phyloP scores from a whole-genome alignment of 2,329 filamentous ascomycete species.

The Ascochyta lentis region DNA sequence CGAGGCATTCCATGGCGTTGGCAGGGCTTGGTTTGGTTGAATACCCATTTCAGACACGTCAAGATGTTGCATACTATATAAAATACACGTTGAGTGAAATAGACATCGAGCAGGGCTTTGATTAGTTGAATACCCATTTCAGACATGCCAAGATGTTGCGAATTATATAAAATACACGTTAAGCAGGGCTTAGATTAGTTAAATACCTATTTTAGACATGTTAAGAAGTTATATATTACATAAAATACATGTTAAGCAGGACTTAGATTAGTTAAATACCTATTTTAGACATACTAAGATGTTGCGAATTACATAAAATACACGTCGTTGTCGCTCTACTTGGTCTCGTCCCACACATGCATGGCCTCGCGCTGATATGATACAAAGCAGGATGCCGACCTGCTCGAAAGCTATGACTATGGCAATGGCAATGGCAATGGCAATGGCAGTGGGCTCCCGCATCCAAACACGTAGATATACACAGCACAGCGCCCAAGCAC shows the following conservation, averaged over 20 bases:
- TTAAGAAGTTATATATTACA: not conserved
- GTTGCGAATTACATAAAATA: conserved; percentile 4
- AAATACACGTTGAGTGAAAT: no score
- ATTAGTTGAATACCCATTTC: no score
- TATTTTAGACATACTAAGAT: not conserved
- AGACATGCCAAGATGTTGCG: not conserved
- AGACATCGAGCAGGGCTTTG: no score
- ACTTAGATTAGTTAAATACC: no score
- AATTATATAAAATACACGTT: not conserved
- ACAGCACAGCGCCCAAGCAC: not conserved
- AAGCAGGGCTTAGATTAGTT: not conserved
- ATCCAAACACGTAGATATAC: conserved; percentile 28
- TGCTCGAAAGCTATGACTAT: conserved; percentile 16
- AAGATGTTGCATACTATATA: conserved; percentile 1
- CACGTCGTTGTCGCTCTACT: conserved; percentile 5
- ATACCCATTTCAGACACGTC: not conserved
- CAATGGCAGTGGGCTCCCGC: conserved; percentile 14
- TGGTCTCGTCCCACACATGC: not conserved
- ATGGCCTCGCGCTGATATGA: conserved; percentile 3
- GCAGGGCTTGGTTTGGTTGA: no score
- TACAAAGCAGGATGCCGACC: conserved; percentile 13
- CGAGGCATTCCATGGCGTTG: not conserved
- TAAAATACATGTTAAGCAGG: not conserved
- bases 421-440: no score
- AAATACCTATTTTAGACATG: not conserved